phyloP scores from a whole-genome alignment of 176 grass and related monocot genomes.

The Oryza nivara region DNA sequence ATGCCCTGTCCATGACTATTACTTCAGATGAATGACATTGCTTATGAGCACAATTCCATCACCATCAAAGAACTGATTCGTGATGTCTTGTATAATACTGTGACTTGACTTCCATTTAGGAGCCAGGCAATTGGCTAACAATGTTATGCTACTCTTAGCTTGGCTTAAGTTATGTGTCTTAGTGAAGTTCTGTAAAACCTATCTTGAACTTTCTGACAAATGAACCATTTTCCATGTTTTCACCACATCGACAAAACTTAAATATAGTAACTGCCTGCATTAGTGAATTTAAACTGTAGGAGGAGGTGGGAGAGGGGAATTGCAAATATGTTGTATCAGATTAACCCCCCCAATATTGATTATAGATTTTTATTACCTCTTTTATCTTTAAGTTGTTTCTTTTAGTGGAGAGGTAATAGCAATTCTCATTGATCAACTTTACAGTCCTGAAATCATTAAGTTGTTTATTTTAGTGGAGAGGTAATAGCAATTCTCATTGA shows the following conservation, averaged over 20 bases:
- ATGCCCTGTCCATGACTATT: constrained; percentile 35
- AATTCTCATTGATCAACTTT: constrained; percentile 16
- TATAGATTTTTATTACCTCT: neutral
- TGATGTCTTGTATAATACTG: constrained; percentile 55
- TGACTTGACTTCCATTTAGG: constrained; percentile 28
- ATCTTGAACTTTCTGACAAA: neutral
- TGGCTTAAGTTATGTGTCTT: neutral
- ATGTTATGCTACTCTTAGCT: neutral
- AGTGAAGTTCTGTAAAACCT: neutral
- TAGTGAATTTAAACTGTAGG: neutral
- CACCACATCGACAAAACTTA: neutral
- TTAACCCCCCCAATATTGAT: neutral
- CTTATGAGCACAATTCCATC: constrained; percentile 41
- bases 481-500: constrained; percentile 1
- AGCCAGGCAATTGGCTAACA: constrained; percentile 23
- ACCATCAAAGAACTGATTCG: constrained; percentile 51
- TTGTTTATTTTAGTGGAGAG: neutral
- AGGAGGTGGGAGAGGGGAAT: neutral
- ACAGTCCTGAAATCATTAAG: neutral
- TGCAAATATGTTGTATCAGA: neutral
- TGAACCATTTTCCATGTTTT: constrained; percentile 13
- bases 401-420: neutral
- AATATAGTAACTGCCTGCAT: neutral
- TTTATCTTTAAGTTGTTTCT: neutral
- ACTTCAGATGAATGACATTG: constrained; percentile 49